These are phyloP conservation scores for Parafenestella ontariensis DNA, from an alignment of 2,329 filamentous ascomycete species.

Conservation along the genomic window DNA sequence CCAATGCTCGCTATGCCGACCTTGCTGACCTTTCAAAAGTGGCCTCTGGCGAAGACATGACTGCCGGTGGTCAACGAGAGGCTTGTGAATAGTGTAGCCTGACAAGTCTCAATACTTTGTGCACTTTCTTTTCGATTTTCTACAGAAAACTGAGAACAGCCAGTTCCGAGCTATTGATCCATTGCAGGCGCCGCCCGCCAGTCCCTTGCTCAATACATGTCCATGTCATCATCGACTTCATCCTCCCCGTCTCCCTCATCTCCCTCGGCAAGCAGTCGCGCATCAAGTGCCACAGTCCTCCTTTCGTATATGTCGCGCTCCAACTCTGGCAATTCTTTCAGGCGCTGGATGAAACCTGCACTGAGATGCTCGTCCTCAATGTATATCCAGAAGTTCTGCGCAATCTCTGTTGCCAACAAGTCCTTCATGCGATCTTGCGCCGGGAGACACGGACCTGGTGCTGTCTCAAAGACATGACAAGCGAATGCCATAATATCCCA, in stretches of 20 bases:
- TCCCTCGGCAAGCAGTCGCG: background rate
- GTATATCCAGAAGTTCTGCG: slow-evolving; percentile 26
- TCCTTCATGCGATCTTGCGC: slow-evolving; percentile 22
- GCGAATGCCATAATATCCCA: slow-evolving; percentile 24
- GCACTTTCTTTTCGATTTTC: no score
- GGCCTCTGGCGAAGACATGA: no score
- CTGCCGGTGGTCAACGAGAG: no score
- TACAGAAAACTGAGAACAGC: no score
- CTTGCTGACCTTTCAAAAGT: no score
- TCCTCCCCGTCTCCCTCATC: background rate
- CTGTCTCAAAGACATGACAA: slow-evolving; percentile 18
- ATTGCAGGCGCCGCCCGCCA: no score
- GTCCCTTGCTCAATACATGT: background rate
- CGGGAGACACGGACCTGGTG: background rate
- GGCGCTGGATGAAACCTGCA: slow-evolving; percentile 6
- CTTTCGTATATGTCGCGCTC: slow-evolving; percentile 17
- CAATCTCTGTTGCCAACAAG: slow-evolving; percentile 24
- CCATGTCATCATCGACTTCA: background rate
- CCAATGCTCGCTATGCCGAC: no score
- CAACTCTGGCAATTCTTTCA: slow-evolving; percentile 25
- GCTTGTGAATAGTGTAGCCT: no score
- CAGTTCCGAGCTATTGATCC: no score
- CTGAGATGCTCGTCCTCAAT: slow-evolving; percentile 13
- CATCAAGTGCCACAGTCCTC: background rate
- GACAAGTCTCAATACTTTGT: no score